Base-by-base conservation (phyloP, 768 basidiomycete species). In the Rhodosporidiobolus odoratus region DNA sequence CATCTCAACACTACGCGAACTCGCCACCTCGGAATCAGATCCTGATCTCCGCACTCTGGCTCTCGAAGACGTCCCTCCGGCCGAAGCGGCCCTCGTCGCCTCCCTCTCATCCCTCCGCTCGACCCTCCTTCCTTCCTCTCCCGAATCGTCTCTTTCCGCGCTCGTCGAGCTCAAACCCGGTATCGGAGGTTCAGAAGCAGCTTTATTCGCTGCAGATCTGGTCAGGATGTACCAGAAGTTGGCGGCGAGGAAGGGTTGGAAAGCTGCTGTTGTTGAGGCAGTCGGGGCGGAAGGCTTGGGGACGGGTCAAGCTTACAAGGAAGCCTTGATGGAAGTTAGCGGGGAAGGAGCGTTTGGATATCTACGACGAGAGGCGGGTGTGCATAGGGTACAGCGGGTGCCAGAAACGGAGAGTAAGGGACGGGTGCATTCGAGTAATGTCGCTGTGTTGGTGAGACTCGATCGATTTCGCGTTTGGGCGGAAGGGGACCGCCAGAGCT, bases 341-440 rank as follows among this genome's bases (percentile, higher is more conserved):
- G 91, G 91, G 0, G 80, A 84, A 2, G 88, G 89, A 0, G 87
- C 86, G 16, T 97, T 90, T 75, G 93, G 93, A 68, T 79, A 82
- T 1, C 78, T 98, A 62, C 82, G 87, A 45, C 93, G 89, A 87
- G 96, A 99, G 79, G 92, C 89, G 68, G 96, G 96, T 4, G 92
- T 99, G 0, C 96, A 98, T 81, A 84, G 96, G 4, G 92, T 99
- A 0, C 95, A 98, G 81, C 81, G 96, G 50, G 90, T 98, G 1
- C 96, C 96, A 1, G 86, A 86, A 15, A 98, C 93, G 6, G 95
- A 97, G 75, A 82, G 88, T 3, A 87, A 86, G 68, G 95, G 95
- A 9, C 82, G 95, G 58, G 86, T 90, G 37, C 96, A 98, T 77
- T 95, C 95, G 0, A 93, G 91, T 75, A 95, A 95, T 0, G 88